Percentiles rank a stretch among this genome's conserved stretches.
These are phyloP conservation scores for Styphnolobium japonicum DNA, from an alignment of 306 rosid species.

Conservation along the genomic window DNA sequence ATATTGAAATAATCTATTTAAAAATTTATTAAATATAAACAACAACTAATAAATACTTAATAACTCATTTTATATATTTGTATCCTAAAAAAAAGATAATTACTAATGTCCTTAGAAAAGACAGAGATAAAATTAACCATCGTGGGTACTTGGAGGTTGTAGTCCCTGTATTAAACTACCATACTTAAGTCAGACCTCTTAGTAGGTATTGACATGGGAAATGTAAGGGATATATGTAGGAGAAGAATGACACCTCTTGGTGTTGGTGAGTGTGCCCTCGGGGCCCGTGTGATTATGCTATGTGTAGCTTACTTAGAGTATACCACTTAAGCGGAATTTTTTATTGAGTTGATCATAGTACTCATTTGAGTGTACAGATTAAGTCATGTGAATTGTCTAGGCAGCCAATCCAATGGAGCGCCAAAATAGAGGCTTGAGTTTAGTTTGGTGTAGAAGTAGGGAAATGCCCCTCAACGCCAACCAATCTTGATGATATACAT, in stretches of 20 bases:
- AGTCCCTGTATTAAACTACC: background rate
- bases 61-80: no score
- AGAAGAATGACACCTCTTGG: background rate
- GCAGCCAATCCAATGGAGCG: background rate
- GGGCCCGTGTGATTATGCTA: conserved; percentile 15
- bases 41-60: no score
- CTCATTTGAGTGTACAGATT: conserved; percentile 1
- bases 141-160: background rate
- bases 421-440: background rate
- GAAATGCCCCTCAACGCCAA: background rate
- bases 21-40: no score
- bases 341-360: background rate
- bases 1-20: no score
- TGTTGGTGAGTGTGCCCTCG: conserved; percentile 24
- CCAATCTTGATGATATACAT: background rate
- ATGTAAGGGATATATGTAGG: background rate
- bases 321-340: conserved; percentile 14
- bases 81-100: no score
- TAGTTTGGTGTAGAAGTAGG: background rate
- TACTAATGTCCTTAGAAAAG: background rate
- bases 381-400: conserved; percentile 1
- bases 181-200: conserved; percentile 14
- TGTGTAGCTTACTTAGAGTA: conserved; percentile 10
- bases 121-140: background rate
- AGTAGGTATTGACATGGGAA: background rate